Evolutionary conservation across 495 filamentous ascomycete species (phyloP).

Genomic region (Aspergillus homomorphus): DNA sequence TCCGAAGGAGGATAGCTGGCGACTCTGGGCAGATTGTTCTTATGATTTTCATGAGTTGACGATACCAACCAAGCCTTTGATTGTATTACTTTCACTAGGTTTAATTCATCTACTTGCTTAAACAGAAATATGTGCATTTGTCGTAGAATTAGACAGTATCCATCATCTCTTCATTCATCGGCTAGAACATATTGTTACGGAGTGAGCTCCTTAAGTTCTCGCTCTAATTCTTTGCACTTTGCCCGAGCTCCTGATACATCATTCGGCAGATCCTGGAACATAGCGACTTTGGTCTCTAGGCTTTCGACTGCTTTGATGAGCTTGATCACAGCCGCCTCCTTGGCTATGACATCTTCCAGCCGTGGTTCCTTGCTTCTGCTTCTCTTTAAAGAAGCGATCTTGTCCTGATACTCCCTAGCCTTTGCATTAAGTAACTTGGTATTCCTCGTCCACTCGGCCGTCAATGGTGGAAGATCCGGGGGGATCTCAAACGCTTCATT

Average conservation of each 20-base stretch:
- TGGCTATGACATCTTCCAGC: slow-evolving; percentile 49
- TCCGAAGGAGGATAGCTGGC: neutral
- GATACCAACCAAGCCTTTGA: slow-evolving; percentile 3
- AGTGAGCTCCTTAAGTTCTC: slow-evolving; percentile 56
- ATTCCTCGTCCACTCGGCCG: slow-evolving; percentile 58
- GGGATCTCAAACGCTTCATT: slow-evolving; percentile 50
- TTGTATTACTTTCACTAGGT: slow-evolving; percentile 3
- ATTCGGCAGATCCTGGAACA: slow-evolving; percentile 66
- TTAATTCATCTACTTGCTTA: neutral
- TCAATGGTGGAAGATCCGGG: slow-evolving; percentile 52
- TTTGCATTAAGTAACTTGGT: slow-evolving; percentile 57
- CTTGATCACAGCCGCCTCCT: slow-evolving; percentile 40
- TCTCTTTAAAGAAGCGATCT: slow-evolving; percentile 40
- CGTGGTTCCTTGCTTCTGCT: slow-evolving; percentile 37
- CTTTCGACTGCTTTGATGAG: slow-evolving; percentile 37
- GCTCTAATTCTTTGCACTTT: slow-evolving; percentile 61
- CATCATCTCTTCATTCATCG: slow-evolving; percentile 40
- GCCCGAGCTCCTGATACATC: slow-evolving; percentile 62
- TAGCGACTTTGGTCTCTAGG: slow-evolving; percentile 53
- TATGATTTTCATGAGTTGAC: slow-evolving; percentile 11
- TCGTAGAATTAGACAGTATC: neutral
- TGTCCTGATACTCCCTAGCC: slow-evolving; percentile 56
- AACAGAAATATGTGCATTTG: neutral
- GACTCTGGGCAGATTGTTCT: slow-evolving; percentile 1
- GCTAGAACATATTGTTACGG: slow-evolving; percentile 65